Conservation (phyloP, 108 stramenopile species). For the Fistulifera pelliculosa region DNA sequence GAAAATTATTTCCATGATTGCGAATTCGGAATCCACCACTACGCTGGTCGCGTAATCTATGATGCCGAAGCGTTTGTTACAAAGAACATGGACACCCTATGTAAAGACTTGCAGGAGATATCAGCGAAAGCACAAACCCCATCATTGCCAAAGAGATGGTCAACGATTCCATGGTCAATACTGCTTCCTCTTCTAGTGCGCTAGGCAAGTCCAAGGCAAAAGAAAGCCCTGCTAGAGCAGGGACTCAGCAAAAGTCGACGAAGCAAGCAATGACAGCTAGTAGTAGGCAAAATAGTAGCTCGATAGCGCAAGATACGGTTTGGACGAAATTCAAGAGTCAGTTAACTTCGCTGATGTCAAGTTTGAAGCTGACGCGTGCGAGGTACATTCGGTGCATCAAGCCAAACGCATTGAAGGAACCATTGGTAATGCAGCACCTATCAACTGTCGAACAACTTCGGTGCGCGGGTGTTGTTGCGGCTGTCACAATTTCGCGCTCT, state of each 20-base stretch:
- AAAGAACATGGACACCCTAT: conserved; percentile 85
- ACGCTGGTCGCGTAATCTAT: conserved; percentile 90
- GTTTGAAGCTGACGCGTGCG: conserved; percentile 61
- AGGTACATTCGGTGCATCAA: conserved; percentile 89
- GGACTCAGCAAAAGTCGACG: conserved; percentile 5
- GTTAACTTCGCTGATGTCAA: conserved; percentile 54
- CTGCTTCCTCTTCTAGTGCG: neutral
- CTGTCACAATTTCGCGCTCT: conserved; percentile 85
- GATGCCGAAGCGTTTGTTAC: conserved; percentile 75
- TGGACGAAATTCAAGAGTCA: conserved; percentile 78
- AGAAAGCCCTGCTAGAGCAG: conserved; percentile 7
- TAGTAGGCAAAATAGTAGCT: neutral
- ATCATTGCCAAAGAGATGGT: conserved; percentile 33
- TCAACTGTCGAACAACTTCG: conserved; percentile 90
- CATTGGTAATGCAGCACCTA: conserved; percentile 68
- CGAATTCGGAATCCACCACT: conserved; percentile 90
- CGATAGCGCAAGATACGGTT: conserved; percentile 51
- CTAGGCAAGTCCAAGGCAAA: neutral
- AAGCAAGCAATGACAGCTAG: conserved; percentile 17
- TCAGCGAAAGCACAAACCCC: conserved; percentile 48
- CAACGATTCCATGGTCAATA: conserved; percentile 12
- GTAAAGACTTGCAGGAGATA: conserved; percentile 61
- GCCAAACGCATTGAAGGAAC: conserved; percentile 69
- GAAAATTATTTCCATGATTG: conserved; percentile 41
- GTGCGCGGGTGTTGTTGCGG: conserved; percentile 95